Conservation (phyloP, 2,329 filamentous ascomycete species). For the Taxawa tesnikishii region DNA sequence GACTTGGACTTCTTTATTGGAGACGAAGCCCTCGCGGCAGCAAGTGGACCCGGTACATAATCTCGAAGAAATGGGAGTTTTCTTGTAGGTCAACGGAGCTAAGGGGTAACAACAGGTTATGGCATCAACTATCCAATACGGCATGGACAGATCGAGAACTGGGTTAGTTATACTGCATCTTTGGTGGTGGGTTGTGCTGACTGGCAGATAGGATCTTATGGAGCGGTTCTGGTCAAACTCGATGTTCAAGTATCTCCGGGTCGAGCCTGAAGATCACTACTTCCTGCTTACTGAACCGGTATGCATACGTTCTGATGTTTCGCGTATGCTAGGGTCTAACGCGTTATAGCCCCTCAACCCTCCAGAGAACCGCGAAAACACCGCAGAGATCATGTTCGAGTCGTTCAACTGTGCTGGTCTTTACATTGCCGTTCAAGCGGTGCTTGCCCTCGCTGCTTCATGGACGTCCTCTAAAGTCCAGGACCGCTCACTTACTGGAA, state of each 20-base stretch:
- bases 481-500: slow-evolving; percentile 89
- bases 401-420: slow-evolving; percentile 98
- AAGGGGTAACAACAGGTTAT: slow-evolving; percentile 51
- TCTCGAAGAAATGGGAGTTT: too few species aligned
- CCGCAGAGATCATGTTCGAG: slow-evolving; percentile 99
- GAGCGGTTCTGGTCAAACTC: slow-evolving; percentile 99
- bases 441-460: slow-evolving; percentile 88
- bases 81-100: too few species aligned
- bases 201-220: slow-evolving; percentile 73
- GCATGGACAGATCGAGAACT: slow-evolving; percentile 97
- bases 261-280: slow-evolving; percentile 97
- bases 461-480: slow-evolving; percentile 99
- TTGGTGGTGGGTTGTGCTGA: too few species aligned
- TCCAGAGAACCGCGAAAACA: slow-evolving; percentile 97
- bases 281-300: slow-evolving; percentile 96
- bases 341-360: slow-evolving; percentile 73
- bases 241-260: slow-evolving; percentile 97
- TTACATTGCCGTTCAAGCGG: slow-evolving; percentile 96
- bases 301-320: slow-evolving; percentile 25
- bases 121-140: slow-evolving; percentile 95
- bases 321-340: not conserved
- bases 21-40: slow-evolving; percentile 80
- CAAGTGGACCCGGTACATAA: slow-evolving; percentile 62
- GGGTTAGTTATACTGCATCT: too few species aligned
- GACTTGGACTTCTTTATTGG: slow-evolving; percentile 98